Evolutionary conservation across 169 alveolate species (phyloP), one percentile per base, ranked within the genome.

Genomic region (Condylostoma magnum): DNA sequence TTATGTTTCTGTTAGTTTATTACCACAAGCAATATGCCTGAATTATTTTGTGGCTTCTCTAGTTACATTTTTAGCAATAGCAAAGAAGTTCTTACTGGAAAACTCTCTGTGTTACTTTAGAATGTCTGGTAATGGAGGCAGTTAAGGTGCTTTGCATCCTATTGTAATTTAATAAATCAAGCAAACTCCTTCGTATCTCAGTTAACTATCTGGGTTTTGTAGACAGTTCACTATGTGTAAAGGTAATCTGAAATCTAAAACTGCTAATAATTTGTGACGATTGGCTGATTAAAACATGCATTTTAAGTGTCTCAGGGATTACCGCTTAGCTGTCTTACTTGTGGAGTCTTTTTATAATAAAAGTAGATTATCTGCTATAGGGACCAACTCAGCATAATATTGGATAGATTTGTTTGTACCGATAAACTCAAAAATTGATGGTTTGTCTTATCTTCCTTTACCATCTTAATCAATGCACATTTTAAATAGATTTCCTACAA

Each of bases 381-480:
- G 73, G 10, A 81, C 54, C 6, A 76, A 60, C 44, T 76, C 84
- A 54, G 56, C 37, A 48, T 60, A 76, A 50, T 76, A 76, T 10
- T 47, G 28, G 36, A 73, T 52, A 33, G 70, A 66, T 54, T 69
- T 63, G 20, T 68, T 75, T 66, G 53, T 58, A n/a, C 77, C 71
- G 38, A 70, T 47, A n/a, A 69, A 87, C 53, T 87, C 89, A 58
- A 77, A 81, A 15, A 87, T 80, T 10, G 78, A 86, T 4, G 89
- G 84, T 57, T 79, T 78, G 54, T 81, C 76, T 46, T 43, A 36
- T 47, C 77, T 81, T 6, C 91, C 91, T 69, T 71, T 69, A 6
- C 94, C 89, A 68, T 76, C 70, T 27, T 87, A 91, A 12, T 88
- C 85, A 66, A 87, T 77, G 15, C 86, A 89, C 30, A 81, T 87